These are phyloP conservation scores for Alternaria angustiovoidea DNA, from an alignment of 2,329 filamentous ascomycete species.

Conservation along the genomic window DNA sequence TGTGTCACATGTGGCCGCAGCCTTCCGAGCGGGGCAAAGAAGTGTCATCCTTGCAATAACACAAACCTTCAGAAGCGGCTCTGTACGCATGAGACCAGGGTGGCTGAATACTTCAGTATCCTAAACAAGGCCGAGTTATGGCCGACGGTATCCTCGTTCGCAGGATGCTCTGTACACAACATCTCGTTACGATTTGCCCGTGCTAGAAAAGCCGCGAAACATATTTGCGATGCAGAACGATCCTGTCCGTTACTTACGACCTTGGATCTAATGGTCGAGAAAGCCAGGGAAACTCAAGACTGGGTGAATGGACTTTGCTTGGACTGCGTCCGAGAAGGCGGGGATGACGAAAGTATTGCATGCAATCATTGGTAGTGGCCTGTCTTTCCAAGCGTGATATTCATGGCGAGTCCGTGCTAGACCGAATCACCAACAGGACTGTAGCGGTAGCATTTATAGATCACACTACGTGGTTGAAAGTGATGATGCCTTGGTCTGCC, in stretches of 20 bases:
- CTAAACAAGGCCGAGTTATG: conserved; percentile 7
- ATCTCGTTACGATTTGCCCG: neutral
- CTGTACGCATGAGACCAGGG: conserved; percentile 10
- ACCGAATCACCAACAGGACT: too few species aligned
- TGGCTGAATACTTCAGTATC: neutral
- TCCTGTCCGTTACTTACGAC: neutral
- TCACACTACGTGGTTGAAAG: too few species aligned
- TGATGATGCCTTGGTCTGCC: too few species aligned
- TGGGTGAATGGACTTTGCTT: too few species aligned
- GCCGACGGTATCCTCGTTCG: conserved; percentile 4
- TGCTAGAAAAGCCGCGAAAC: conserved; percentile 1
- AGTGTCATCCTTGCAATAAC: conserved; percentile 15
- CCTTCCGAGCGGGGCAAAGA: conserved; percentile 10
- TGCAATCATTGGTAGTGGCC: too few species aligned
- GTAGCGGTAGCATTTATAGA: too few species aligned
- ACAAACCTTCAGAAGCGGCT: neutral
- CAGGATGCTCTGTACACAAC: neutral
- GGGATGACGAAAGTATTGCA: too few species aligned
- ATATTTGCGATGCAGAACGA: neutral
- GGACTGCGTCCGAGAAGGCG: too few species aligned
- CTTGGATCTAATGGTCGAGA: too few species aligned
- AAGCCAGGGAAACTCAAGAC: too few species aligned
- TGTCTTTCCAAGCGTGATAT: too few species aligned
- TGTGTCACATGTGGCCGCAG: neutral
- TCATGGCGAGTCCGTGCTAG: too few species aligned